Evolutionary conservation across 257 asterid species (phyloP), one percentile per base, ranked within the genome.

Genomic region (Forsythia viridissima): DNA sequence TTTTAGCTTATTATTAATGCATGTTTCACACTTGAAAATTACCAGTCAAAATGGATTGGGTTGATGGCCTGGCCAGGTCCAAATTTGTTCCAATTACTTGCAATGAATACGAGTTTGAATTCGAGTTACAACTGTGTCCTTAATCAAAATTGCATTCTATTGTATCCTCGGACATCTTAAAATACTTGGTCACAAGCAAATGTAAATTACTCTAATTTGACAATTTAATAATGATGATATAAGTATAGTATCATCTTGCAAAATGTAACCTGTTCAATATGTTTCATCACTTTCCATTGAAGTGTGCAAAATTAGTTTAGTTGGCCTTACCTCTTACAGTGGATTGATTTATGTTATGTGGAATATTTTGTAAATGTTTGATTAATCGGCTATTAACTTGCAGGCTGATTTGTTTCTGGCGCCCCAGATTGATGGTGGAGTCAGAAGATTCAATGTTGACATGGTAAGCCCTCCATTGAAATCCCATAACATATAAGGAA

Each of bases 361-460:
- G 36, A 48, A 24, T 41, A 38, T 7, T 21, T 34, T 65, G 20
- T 12, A 70, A 68, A 75, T 71, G 8, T 75, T 66, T 74, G 38
- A 77, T 77, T 76, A 30, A 13, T 7, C 70, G 61, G 38, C 70
- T 67, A 5, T 36, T n/a, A 67, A 63, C 76, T 52, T 88, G 81
- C 92, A 90, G 97, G 97, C 92, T 82, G 97, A 92, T 87, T 61
- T 89, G 74, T 92, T 87, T 86, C 79, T 92, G 84, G 94, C 94
- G 21, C 97, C 97, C 77, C 96, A 92, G 84, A 87, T 92, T 75
- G 90, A 89, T 52, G 91, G 80, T 42, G 89, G 91, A 42, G 75
- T 88, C 80, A 81, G 69, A 76, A 88, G 89, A 77, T 90, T 92
- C 87, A 82, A 68, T 42, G 39, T 92, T 73, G 92, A 90, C 85